Conservation (phyloP, 2,329 filamentous ascomycete genomes). For the Macroventuria anomochaeta region DNA sequence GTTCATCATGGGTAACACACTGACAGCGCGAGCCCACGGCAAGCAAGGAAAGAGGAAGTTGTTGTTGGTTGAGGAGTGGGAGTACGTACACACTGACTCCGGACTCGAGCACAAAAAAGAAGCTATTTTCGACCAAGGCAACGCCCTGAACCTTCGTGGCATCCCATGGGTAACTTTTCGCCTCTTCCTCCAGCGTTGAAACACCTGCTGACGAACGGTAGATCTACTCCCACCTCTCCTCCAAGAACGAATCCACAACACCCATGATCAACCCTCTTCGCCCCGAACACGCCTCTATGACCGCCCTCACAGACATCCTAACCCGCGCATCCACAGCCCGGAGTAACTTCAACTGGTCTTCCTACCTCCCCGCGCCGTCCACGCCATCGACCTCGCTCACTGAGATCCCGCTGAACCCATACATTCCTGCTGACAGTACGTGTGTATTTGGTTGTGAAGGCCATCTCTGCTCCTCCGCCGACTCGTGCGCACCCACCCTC, state of each 20-base stretch:
- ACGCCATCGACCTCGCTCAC: slow-evolving; percentile 28
- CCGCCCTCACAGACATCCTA: slow-evolving; percentile 32
- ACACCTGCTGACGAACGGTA: slow-evolving; percentile 6
- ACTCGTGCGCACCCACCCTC: slow-evolving; percentile 35
- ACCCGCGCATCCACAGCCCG: slow-evolving; percentile 32
- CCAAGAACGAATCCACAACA: slow-evolving; percentile 32
- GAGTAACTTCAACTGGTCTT: slow-evolving; percentile 41
- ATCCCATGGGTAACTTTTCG: slow-evolving; percentile 46
- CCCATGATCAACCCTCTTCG: slow-evolving; percentile 32
- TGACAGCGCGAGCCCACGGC: slow-evolving; percentile 34
- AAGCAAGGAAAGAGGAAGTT: slow-evolving; percentile 37
- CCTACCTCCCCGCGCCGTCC: slow-evolving; percentile 33
- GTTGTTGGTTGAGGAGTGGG: slow-evolving; percentile 46
- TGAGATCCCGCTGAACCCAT: slow-evolving; percentile 36
- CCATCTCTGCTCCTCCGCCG: slow-evolving; percentile 37
- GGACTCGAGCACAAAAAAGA: slow-evolving; percentile 42
- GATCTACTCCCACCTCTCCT: slow-evolving; percentile 42
- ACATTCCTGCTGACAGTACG: slow-evolving; percentile 33
- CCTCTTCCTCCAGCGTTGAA: not conserved
- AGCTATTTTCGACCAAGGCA: slow-evolving; percentile 45
- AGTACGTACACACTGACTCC: slow-evolving; percentile 33
- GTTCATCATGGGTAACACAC: slow-evolving; percentile 44
- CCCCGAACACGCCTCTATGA: slow-evolving; percentile 29
- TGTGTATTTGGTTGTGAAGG: slow-evolving; percentile 44
- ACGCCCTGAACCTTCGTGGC: slow-evolving; percentile 44